These are phyloP conservation scores for Penicillium sp. DNA, from an alignment of 2,329 filamentous ascomycete species.

Conservation along the genomic window DNA sequence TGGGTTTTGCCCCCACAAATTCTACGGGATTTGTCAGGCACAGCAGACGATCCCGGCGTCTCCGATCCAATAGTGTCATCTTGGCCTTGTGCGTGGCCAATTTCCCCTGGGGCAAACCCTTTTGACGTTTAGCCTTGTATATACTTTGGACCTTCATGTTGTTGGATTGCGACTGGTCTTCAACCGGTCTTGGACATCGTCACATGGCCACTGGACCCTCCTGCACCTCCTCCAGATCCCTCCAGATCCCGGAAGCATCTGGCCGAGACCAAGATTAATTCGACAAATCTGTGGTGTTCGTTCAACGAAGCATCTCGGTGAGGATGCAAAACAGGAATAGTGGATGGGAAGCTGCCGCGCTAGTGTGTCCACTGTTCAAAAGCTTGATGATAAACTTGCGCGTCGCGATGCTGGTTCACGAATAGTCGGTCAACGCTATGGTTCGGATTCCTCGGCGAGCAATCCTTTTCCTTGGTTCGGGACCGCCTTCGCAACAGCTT, in stretches of 20 bases:
- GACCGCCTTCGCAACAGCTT: not conserved
- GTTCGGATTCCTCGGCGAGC: not conserved
- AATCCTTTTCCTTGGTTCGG: not conserved
- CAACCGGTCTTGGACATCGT: not conserved
- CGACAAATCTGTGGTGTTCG: not conserved
- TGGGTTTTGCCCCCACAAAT: constrained; percentile 8
- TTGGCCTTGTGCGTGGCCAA: not conserved
- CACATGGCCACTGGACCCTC: constrained; percentile 8
- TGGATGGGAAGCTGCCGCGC: constrained; percentile 12
- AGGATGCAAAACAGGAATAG: constrained; percentile 3
- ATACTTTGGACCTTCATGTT: not conserved
- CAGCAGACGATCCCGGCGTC: constrained; percentile 22
- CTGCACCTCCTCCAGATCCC: not conserved
- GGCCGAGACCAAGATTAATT: not conserved
- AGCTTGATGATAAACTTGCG: constrained; percentile 15
- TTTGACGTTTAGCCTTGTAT: constrained; percentile 6
- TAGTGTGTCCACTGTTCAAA: constrained; percentile 12
- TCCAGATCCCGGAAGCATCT: not conserved
- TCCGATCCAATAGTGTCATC: constrained; percentile 18
- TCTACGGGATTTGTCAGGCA: constrained; percentile 20
- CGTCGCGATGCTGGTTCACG: not conserved
- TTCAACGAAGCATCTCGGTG: constrained; percentile 19
- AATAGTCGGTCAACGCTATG: not conserved
- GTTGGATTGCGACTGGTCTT: not conserved
- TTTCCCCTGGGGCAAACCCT: not conserved